Base-by-base conservation (phyloP, 148 eudicot genomes). In the Vaccinium macrocarpon region DNA sequence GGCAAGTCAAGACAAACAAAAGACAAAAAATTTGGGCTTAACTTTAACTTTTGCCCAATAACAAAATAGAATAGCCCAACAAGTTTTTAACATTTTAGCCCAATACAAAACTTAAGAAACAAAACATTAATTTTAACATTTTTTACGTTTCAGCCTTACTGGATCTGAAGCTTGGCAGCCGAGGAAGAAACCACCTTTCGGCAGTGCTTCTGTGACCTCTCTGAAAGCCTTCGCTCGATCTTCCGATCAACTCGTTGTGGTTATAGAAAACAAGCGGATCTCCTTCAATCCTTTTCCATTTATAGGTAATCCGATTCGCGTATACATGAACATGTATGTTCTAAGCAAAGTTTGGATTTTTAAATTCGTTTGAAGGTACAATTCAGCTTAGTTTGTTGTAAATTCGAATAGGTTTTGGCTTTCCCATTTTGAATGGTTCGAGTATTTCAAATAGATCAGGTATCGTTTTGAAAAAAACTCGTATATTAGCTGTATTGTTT, bases 321-420 rank as follows among this genome's bases (percentile, higher is more conserved):
- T 8, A 6, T 23, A 5, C 35, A 61, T n/a, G 73, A 27, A 59
- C n/a, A 18, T 7, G 6, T 64, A 0, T 64, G 1, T 61, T 59
- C 61, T 80, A 10, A n/a, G 55, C 75, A 14, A 64, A 48, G 16
- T 42, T 61, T n/a, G 52, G 83, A 14, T 81, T 46, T 81, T 62
- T 51, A 46, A 23, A 16, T 79, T 78, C 64, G 38, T 15, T 25
- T 78, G 59, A 27, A 27, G 50, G 29, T 23, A 42, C 53, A 42
- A 5, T 2, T 38, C 27, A 38, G 72, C 53, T 38, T 6, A 25
- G 49, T 62, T 81, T 81, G 10, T 12, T 62, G 14, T 15, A 73
- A 62, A 62, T 81, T 81, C 23, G 27, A 46, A 15, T 48, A 32
- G 23, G 83, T 81, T 62, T 64, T 38, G 82, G 23, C 42, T 80